A percentile compares a stretch with the other conserved stretches of the same genome.
phyloP scores from a whole-genome alignment of 768 basidiomycete species.

The Xerocomus brunneocitrinus region DNA sequence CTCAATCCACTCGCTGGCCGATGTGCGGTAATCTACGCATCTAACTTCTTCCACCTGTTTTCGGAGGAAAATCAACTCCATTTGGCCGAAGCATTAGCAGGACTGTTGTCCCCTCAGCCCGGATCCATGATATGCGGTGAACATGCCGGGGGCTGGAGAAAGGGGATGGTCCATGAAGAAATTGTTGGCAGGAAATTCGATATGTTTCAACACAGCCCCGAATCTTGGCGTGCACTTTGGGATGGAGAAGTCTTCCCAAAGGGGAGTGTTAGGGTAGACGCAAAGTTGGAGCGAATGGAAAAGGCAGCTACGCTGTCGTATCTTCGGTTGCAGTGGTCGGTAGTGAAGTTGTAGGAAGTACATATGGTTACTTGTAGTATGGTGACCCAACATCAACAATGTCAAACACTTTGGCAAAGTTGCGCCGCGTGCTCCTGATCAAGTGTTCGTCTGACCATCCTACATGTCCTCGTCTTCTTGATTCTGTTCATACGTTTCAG shows the following conservation, averaged over 20 bases:
- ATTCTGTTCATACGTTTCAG: neutral
- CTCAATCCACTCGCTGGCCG: constrained; percentile 46
- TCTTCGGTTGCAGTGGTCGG: constrained; percentile 23
- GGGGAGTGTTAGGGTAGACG: constrained; percentile 9
- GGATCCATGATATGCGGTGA: constrained; percentile 32
- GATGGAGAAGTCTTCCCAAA: constrained; percentile 32
- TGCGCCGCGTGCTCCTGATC: neutral
- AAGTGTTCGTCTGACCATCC: neutral
- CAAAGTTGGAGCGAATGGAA: neutral
- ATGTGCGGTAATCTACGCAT: constrained; percentile 47
- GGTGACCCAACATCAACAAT: constrained; percentile 4
- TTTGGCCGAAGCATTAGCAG: constrained; percentile 27
- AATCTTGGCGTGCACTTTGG: constrained; percentile 37
- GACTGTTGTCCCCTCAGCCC: constrained; percentile 25
- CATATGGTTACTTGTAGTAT: neutral
- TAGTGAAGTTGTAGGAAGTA: constrained; percentile 13
- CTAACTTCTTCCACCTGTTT: constrained; percentile 44
- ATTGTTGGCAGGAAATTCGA: neutral
- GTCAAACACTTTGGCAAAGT: constrained; percentile 9
- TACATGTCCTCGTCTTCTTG: constrained; percentile 7
- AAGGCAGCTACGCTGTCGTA: neutral
- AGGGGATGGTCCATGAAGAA: neutral
- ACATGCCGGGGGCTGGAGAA: constrained; percentile 16
- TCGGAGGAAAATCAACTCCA: constrained; percentile 24
- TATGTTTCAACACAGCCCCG: constrained; percentile 30